Conservation (phyloP, 208 protist genomes). For the Leishmania lainsoni region DNA sequence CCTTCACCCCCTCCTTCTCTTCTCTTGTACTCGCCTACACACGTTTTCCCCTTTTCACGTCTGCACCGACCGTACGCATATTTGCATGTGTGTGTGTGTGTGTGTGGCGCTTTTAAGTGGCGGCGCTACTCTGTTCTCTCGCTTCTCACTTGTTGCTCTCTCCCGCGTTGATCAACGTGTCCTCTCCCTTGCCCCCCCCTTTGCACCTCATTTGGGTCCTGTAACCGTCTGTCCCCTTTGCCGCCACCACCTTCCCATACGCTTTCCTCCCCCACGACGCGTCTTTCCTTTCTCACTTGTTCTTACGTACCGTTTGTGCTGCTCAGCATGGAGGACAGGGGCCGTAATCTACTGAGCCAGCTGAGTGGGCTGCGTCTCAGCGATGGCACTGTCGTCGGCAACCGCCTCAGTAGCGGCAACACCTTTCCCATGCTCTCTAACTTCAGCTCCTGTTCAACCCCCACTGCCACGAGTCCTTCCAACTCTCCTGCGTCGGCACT, state of each 20-base stretch:
- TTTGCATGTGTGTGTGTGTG: not conserved
- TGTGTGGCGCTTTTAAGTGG: not conserved
- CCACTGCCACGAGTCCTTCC: constrained; percentile 16
- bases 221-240: not conserved
- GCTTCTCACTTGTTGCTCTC: not conserved
- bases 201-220: not conserved
- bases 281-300: not conserved
- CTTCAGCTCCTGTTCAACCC: constrained; percentile 10
- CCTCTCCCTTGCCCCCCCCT: not conserved
- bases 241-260: not conserved
- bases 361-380: constrained; percentile 50
- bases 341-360: constrained; percentile 35
- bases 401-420: constrained; percentile 16
- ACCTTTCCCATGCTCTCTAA: constrained; percentile 26
- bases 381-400: constrained; percentile 39
- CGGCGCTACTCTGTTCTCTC: not conserved
- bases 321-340: constrained; percentile 19
- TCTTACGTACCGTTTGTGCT: not conserved
- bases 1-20: not conserved
- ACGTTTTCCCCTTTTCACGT: not conserved
- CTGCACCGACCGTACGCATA: not conserved
- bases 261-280: not conserved
- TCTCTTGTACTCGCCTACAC: not conserved
- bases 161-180: not conserved
- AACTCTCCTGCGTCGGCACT: constrained; percentile 21